phyloP scores from a whole-genome alignment of 2,329 filamentous ascomycete species.

The Claviceps pusilla region DNA sequence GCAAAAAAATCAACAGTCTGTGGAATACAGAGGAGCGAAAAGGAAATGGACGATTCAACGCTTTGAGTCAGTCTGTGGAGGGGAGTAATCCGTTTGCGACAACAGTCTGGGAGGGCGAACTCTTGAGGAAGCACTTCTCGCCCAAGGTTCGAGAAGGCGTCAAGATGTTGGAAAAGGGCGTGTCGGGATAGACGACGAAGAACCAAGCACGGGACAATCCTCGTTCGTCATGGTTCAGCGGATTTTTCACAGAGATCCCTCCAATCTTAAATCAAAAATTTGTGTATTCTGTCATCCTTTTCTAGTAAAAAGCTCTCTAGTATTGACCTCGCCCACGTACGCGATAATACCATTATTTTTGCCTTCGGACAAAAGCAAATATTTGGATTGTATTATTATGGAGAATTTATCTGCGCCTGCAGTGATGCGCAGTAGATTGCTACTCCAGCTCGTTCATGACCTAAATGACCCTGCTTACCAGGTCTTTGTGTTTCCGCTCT shows the following conservation, averaged over 20 bases:
- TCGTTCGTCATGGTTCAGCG: background rate
- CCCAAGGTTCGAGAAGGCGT: conserved; percentile 70
- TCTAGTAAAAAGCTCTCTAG: background rate
- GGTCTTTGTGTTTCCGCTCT: background rate
- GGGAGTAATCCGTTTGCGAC: conserved; percentile 79
- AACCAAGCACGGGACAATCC: too few relatives aligned
- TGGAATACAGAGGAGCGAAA: conserved; percentile 92
- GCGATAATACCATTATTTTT: background rate
- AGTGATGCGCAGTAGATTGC: background rate
- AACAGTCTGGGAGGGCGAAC: conserved; percentile 86
- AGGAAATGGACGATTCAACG: conserved; percentile 76
- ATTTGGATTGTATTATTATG: background rate
- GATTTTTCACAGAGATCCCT: background rate
- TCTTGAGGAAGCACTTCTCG: conserved; percentile 72
- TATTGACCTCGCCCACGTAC: background rate
- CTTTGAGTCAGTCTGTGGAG: conserved; percentile 59
- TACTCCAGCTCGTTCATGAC: background rate
- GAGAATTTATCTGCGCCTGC: background rate
- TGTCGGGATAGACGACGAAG: conserved; percentile 22
- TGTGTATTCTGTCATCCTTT: background rate
- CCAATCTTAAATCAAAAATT: background rate
- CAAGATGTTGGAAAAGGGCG: conserved; percentile 51
- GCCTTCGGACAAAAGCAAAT: background rate
- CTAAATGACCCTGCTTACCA: background rate
- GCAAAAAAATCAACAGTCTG: conserved; percentile 64